These are phyloP conservation scores for Ophiobolus disseminans DNA, from an alignment of 2,329 filamentous ascomycete genomes.

Conservation along the genomic window DNA sequence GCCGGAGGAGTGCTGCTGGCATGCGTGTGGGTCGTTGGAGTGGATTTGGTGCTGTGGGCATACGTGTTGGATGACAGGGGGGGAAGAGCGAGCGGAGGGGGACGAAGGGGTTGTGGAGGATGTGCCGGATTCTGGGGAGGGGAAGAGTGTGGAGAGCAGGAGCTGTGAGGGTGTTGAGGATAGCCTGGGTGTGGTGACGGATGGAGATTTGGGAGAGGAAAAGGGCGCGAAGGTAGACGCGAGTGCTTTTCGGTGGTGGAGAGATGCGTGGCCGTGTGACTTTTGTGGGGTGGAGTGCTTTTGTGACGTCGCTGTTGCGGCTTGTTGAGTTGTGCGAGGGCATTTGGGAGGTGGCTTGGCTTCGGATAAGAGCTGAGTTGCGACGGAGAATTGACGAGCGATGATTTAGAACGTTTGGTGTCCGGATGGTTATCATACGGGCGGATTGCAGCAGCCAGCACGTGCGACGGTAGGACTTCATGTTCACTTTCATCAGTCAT, in stretches of 20 bases:
- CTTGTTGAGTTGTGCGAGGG: not conserved
- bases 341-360: not conserved
- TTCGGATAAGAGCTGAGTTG: not conserved
- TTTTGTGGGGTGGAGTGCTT: slow-evolving; percentile 29
- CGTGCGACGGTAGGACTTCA: no score
- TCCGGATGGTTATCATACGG: no score
- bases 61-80: not conserved
- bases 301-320: slow-evolving; percentile 2
- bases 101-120: not conserved
- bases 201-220: not conserved
- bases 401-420: no score
- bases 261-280: slow-evolving; percentile 24
- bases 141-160: not conserved
- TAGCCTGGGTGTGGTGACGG: not conserved
- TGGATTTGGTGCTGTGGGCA: slow-evolving; percentile 3
- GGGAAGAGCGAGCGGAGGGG: not conserved
- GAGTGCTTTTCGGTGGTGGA: not conserved
- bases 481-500: no score
- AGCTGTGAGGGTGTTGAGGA: not conserved
- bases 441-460: no score
- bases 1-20: not conserved
- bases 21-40: not conserved
- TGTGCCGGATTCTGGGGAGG: no score
- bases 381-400: no score
- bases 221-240: not conserved